Evolutionary conservation across 1,284 basidiomycete species (phyloP).

Genomic region (Boletus mariae): DNA sequence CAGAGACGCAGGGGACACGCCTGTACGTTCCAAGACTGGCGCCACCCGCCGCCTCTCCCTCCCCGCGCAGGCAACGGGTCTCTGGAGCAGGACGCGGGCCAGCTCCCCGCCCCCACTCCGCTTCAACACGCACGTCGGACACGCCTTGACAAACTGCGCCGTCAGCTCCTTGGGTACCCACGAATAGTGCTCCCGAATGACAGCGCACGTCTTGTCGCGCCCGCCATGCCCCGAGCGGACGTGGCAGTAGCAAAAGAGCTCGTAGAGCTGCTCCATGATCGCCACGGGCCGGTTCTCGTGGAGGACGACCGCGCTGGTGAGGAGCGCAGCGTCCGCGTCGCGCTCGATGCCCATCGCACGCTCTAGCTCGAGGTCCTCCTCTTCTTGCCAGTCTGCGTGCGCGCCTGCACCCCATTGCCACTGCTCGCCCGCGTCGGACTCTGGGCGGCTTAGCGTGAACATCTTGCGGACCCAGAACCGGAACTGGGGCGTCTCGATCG

Average conservation of each 20-base stretch:
- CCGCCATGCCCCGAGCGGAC: conserved; percentile 64
- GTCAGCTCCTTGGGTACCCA: conserved; percentile 81
- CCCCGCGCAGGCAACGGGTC: background rate
- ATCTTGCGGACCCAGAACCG: conserved; percentile 80
- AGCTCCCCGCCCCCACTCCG: conserved; percentile 28
- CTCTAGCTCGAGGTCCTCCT: conserved; percentile 19
- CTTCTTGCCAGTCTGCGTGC: conserved; percentile 1
- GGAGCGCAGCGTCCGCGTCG: background rate
- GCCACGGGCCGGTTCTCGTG: conserved; percentile 70
- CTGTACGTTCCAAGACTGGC: background rate
- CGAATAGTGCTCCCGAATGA: conserved; percentile 63
- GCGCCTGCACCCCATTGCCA: background rate
- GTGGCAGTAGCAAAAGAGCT: conserved; percentile 70
- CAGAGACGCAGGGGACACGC: background rate
- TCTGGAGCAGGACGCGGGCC: background rate
- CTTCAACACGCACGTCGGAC: conserved; percentile 61
- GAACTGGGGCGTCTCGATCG: conserved; percentile 58
- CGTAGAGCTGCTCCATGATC: conserved; percentile 71
- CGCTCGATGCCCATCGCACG: conserved; percentile 18
- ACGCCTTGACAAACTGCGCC: conserved; percentile 69
- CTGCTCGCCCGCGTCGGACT: background rate
- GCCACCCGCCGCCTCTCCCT: background rate
- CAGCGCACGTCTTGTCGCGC: conserved; percentile 66
- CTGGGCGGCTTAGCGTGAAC: conserved; percentile 51
- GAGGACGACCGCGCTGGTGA: conserved; percentile 42